phyloP scores from a whole-genome alignment of 352 stramenopile species.

The Pythium sp. region DNA sequence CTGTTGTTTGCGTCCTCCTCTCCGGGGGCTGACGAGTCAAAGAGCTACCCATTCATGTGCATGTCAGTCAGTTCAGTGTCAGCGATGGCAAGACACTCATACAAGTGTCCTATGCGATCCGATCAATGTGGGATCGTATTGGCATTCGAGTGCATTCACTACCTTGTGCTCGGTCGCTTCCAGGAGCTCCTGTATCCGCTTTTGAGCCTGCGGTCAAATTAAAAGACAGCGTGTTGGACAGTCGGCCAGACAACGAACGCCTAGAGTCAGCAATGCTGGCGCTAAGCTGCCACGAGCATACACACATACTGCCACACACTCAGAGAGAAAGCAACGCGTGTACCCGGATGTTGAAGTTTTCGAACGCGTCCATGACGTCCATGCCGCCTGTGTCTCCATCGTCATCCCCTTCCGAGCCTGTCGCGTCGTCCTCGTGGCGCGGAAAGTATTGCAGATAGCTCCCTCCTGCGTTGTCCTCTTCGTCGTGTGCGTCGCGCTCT shows the following conservation, averaged over 20 bases:
- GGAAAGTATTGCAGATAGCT: background rate
- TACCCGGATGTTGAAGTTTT: slow-evolving; percentile 52
- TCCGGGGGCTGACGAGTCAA: background rate
- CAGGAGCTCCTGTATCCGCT: slow-evolving; percentile 36
- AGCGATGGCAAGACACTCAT: background rate
- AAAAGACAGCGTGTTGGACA: background rate
- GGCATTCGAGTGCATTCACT: background rate
- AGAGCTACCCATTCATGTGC: background rate
- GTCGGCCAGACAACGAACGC: background rate
- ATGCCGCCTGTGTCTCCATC: background rate
- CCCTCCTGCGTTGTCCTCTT: no score
- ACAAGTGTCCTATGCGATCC: background rate
- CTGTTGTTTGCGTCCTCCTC: background rate
- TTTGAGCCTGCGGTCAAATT: slow-evolving; percentile 30
- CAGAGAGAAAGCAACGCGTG: background rate
- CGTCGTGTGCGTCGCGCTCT: no score
- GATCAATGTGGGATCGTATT: no score
- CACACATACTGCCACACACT: background rate
- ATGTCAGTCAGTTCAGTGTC: background rate
- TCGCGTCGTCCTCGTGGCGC: background rate
- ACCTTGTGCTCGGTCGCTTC: slow-evolving; percentile 27
- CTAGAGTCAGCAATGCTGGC: background rate
- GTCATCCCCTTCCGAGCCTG: background rate
- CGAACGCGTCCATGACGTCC: slow-evolving; percentile 45
- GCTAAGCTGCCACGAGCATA: background rate